Evolutionary conservation across 192 early-diverging fungal genomes (phyloP), one percentile per base, ranked within the genome.

Genomic region (Linnemannia exigua): DNA sequence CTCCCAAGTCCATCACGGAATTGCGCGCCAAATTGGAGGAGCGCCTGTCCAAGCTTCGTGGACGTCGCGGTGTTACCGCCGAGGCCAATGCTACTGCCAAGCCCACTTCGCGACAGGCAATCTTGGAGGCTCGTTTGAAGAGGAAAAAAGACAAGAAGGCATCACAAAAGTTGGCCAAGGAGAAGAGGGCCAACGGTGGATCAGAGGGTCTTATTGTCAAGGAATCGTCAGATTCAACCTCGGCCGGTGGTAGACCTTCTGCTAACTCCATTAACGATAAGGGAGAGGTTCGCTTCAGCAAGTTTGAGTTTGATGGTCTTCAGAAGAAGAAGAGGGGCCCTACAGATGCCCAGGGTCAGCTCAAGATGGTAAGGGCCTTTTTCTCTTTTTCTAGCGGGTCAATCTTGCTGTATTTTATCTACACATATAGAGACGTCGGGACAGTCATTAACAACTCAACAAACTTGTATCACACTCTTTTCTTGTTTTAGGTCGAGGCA

Each of bases 71-170:
- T 14, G 77, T 67, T 33, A 67, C 48, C 67, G 77, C 76, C 19
- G 78, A 79, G 69, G 70, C 71, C 35, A 69, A 52, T 51, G 91
- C 90, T 38, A 63, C 84, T 6, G 79, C 90, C 22, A 91, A 90
- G 41, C 90, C 92, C 16, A 84, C 87, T 25, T 92, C 90, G 66
- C 88, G 96, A 48, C 94, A 96, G 69, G 95, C 95, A 16, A 93
- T 96, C 79, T 86, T 97, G 66, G 92, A 96, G 76, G 94, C 90
- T 84, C 92, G 96, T 82, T 84, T 93, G 82, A 94, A 93, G 89
- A 88, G 90, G 81, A 92, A 93, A 90, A 90, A 92, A 88, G 89
- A 91, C 67, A 84, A 89, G 87, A 95, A 95, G 88, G 90, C 89
- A 70, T 87, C 90, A 47, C 70, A 87, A 38, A 91, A 93, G 79